A percentile compares a stretch with the other conserved stretches of the same genome.
phyloP scores from a whole-genome alignment of 2,329 filamentous ascomycete genomes.

The Dryadomyces quercus-mongolicae region DNA sequence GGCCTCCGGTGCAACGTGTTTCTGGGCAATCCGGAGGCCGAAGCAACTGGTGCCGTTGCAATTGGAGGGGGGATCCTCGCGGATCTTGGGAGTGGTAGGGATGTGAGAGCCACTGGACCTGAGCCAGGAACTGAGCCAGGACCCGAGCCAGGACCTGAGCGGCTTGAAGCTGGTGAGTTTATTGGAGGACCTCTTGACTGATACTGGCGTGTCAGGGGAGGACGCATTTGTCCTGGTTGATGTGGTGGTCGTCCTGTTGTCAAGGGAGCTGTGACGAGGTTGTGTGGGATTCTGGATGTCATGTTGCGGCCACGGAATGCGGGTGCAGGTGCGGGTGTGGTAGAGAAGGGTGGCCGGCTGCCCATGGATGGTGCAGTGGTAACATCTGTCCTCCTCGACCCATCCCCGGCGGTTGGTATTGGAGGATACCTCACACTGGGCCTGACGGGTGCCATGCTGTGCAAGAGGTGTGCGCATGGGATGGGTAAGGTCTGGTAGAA shows the following conservation, averaged over 20 bases:
- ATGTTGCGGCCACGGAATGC: not conserved
- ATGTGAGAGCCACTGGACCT: constrained; percentile 16
- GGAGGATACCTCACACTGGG: constrained; percentile 2
- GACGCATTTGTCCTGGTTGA: constrained; percentile 11
- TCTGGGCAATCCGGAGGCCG: constrained; percentile 17
- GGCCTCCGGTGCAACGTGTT: constrained; percentile 35
- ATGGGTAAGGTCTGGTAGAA: not conserved
- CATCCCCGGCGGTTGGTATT: not conserved
- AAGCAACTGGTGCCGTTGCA: not conserved
- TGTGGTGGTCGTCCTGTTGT: constrained; percentile 4
- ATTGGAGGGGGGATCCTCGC: not conserved
- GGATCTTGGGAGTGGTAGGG: constrained; percentile 10
- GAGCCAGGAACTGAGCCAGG: not conserved
- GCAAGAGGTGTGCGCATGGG: not conserved
- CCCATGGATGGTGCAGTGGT: not conserved
- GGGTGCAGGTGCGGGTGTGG: not conserved
- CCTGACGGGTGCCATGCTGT: constrained; percentile 8
- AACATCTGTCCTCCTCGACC: not conserved
- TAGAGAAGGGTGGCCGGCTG: not conserved
- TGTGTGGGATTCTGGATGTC: constrained; percentile 6
- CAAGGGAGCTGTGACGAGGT: constrained; percentile 25
- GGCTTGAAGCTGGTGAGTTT: constrained; percentile 17
- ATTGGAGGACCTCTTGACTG: constrained; percentile 29
- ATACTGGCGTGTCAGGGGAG: constrained; percentile 28
- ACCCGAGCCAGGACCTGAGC: not conserved